phyloP scores from a whole-genome alignment of 345 rosid species.

The Brassica incana region DNA sequence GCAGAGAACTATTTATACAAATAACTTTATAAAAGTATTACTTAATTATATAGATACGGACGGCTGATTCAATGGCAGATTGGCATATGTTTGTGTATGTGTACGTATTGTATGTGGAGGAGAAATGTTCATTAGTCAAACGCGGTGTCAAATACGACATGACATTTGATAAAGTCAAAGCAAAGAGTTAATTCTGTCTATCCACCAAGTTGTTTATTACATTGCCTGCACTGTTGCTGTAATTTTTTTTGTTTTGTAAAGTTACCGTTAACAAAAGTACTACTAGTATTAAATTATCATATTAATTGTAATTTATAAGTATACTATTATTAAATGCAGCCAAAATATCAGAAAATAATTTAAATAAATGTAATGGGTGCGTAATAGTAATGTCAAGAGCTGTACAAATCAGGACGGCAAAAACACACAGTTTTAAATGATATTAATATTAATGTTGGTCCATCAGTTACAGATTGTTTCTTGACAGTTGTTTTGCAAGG shows the following conservation, averaged over 20 bases:
- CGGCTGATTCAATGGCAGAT: background rate
- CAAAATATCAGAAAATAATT: background rate
- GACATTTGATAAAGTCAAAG: slow-evolving; percentile 25
- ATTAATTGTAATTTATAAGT: background rate
- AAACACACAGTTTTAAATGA: background rate
- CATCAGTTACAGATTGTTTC: background rate
- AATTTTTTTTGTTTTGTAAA: background rate
- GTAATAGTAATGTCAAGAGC: background rate
- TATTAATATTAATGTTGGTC: background rate
- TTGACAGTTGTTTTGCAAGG: background rate
- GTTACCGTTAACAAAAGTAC: slow-evolving; percentile 1
- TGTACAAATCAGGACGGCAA: background rate
- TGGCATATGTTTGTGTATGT: background rate
- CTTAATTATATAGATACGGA: background rate
- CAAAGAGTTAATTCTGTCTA: slow-evolving; percentile 17
- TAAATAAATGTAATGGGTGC: background rate
- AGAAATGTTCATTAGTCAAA: slow-evolving; percentile 32
- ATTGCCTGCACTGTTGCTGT: slow-evolving; percentile 13
- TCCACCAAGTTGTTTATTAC: slow-evolving; percentile 9
- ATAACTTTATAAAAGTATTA: background rate
- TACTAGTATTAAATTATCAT: background rate
- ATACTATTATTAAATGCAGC: background rate
- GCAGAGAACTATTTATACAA: slow-evolving; percentile 2
- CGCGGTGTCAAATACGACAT: slow-evolving; percentile 31
- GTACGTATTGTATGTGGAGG: slow-evolving; percentile 21